A percentile compares a stretch with the other conserved stretches of the same genome.
Evolutionary conservation across 192 early-diverging fungal species (phyloP).

Genomic region (Coemansia sp.): DNA sequence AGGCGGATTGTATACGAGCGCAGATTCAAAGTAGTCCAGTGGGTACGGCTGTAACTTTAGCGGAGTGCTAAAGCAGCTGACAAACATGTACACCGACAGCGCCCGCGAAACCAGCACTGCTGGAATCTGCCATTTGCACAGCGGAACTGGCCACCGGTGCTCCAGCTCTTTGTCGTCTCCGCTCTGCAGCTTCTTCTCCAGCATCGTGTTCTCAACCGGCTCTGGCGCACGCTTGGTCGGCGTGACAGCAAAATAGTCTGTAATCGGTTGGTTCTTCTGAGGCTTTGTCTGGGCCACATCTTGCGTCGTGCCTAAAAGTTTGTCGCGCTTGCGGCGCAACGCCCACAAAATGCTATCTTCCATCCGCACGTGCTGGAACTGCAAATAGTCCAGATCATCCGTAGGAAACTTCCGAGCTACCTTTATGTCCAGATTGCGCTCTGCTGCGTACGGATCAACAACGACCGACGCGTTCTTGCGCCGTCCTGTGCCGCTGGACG

Average conservation of each 20-base stretch:
- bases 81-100: conserved; percentile 43
- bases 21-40: conserved; percentile 76
- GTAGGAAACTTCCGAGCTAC: conserved; percentile 70
- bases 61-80: conserved; percentile 58
- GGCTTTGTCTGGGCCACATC: neutral
- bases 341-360: conserved; percentile 29
- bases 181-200: conserved; percentile 10
- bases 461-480: neutral
- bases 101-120: conserved; percentile 27
- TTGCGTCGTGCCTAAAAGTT: neutral
- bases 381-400: conserved; percentile 77
- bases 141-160: conserved; percentile 34
- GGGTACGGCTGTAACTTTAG: conserved; percentile 68
- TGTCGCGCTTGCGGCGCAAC: conserved; percentile 16
- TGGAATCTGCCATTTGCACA: conserved; percentile 39
- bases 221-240: neutral
- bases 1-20: conserved; percentile 55
- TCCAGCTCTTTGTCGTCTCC: conserved; percentile 17
- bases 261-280: conserved; percentile 20
- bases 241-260: conserved; percentile 25
- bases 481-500: neutral
- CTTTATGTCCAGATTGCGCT: conserved; percentile 28
- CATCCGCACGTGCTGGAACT: conserved; percentile 45
- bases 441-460: conserved; percentile 47
- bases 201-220: neutral